These are phyloP conservation scores for Silybum marianum DNA, from an alignment of 129 eudicot species.

Conservation along the genomic window DNA sequence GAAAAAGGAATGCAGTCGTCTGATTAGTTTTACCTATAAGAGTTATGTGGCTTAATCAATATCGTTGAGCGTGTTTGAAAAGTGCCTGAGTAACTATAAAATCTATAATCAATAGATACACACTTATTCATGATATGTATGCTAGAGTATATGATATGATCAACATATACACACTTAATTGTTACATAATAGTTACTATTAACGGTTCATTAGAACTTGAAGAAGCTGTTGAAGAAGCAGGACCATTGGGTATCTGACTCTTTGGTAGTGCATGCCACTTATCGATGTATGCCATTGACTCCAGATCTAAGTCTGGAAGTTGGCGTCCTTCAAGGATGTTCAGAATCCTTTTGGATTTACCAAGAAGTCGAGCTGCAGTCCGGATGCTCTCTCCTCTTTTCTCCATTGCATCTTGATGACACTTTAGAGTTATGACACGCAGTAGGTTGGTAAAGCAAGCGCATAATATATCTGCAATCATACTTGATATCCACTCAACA, in stretches of 20 bases:
- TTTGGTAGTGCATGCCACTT: constrained; percentile 13
- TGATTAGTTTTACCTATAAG: too few relatives aligned
- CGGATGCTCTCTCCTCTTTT: background rate
- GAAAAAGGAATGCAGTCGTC: background rate
- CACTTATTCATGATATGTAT: too few relatives aligned
- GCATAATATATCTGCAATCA: constrained; percentile 34
- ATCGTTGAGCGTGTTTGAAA: too few relatives aligned
- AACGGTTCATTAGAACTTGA: background rate
- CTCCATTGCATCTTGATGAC: background rate
- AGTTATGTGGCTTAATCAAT: background rate
- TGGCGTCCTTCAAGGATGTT: constrained; percentile 6
- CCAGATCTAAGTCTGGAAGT: constrained; percentile 1
- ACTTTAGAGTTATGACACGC: constrained; percentile 19
- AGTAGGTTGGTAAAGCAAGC: constrained; percentile 36
- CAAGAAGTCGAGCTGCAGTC: background rate
- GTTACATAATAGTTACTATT: too few relatives aligned
- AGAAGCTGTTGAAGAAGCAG: background rate
- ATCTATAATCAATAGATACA: too few relatives aligned
- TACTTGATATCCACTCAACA: constrained; percentile 22
- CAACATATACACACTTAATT: background rate
- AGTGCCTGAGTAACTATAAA: too few relatives aligned
- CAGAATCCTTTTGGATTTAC: constrained; percentile 23
- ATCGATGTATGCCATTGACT: constrained; percentile 15
- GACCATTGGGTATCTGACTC: background rate
- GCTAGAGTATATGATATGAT: background rate